A percentile compares a stretch with the other conserved stretches of the same genome.
phyloP scores from a whole-genome alignment of 371 early-diverging fungal genomes.

The Fennellomyces sp. region DNA sequence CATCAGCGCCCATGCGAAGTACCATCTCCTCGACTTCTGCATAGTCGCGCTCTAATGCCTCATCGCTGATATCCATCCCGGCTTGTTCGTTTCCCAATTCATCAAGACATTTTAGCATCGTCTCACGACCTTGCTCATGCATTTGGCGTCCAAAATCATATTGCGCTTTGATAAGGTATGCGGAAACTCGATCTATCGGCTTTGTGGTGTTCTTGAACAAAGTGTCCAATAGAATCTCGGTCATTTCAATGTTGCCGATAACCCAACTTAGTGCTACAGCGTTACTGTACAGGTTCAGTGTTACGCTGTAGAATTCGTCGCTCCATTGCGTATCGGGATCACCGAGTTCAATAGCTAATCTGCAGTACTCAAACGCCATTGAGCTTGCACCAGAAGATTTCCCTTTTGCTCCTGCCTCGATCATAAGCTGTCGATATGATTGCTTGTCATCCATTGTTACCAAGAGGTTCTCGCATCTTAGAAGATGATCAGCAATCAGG shows the following conservation, averaged over 20 bases:
- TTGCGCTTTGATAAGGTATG: constrained; percentile 36
- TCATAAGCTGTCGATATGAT: constrained; percentile 24
- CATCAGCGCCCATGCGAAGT: constrained; percentile 16
- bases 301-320: constrained; percentile 14
- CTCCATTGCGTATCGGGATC: constrained; percentile 17
- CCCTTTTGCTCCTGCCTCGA: constrained; percentile 35
- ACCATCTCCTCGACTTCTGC: constrained; percentile 12
- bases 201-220: constrained; percentile 32
- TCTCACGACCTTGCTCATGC: constrained; percentile 30
- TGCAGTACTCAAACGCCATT: constrained; percentile 38
- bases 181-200: constrained; percentile 37
- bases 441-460: constrained; percentile 17
- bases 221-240: constrained; percentile 22
- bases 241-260: constrained; percentile 33
- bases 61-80: constrained; percentile 6
- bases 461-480: constrained; percentile 32
- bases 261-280: constrained; percentile 42
- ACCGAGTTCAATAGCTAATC: constrained; percentile 29
- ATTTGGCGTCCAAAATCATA: constrained; percentile 36
- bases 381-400: constrained; percentile 41
- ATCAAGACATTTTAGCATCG: constrained; percentile 25
- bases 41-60: constrained; percentile 24
- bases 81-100: constrained; percentile 31
- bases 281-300: constrained; percentile 35
- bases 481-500: constrained; percentile 39